phyloP scores from a whole-genome alignment of 106 monocot species.

The Gastrodia elata region DNA sequence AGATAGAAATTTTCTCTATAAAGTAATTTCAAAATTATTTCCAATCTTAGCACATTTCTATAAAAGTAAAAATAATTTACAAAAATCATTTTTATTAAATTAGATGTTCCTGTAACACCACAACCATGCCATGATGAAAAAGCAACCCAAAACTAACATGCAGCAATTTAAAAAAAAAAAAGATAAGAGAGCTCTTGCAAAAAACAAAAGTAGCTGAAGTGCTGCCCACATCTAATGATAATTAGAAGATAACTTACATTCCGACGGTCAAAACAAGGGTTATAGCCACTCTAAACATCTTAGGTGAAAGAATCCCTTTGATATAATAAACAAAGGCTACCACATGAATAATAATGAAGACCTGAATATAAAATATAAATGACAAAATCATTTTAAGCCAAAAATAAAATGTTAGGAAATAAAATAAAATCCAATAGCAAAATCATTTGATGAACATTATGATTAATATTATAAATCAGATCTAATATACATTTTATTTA shows the following conservation, averaged over 20 bases:
- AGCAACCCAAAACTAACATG: neutral
- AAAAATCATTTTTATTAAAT: neutral
- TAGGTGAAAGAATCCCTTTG: constrained; percentile 80
- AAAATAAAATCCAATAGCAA: neutral
- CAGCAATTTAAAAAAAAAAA: neutral
- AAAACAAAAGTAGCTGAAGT: neutral
- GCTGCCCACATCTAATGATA: neutral
- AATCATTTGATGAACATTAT: neutral
- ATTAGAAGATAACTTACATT: constrained; percentile 43
- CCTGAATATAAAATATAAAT: constrained; percentile 36
- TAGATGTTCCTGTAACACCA: neutral
- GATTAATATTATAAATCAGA: neutral
- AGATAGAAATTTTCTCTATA: neutral
- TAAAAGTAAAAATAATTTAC: neutral
- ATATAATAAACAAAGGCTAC: constrained; percentile 93
- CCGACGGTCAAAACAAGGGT: constrained; percentile 88
- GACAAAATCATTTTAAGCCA: neutral
- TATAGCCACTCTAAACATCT: constrained; percentile 93
- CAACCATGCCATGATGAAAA: neutral
- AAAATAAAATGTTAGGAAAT: neutral
- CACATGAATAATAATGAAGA: constrained; percentile 94
- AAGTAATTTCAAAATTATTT: neutral
- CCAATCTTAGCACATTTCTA: neutral
- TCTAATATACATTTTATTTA: neutral
- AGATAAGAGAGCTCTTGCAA: neutral